Evolutionary conservation across 2,329 filamentous ascomycete species (phyloP), one percentile per base, ranked within the genome.

Genomic region (Fusarium decemcellulare): DNA sequence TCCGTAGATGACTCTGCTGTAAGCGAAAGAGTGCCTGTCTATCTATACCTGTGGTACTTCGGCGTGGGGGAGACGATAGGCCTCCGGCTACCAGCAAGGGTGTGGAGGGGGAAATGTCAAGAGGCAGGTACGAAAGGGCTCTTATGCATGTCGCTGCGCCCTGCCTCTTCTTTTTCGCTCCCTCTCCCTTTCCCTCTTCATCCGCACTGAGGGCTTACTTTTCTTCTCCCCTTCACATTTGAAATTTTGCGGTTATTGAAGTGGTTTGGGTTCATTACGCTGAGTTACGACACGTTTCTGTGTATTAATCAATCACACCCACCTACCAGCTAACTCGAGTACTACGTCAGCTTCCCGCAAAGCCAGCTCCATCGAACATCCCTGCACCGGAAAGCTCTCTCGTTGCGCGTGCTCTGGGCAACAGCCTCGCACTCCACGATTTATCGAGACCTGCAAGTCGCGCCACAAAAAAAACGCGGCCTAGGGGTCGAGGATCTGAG

Each of bases 391-490:
- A 48, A 55, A 43, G 40, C 57, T 47, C 23, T 55, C 42, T 30
- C 32, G 23, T 30, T 48, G 50, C 50, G 14, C 16, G 50, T 63
- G 58, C 60, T 39, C 67, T 43, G 44, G 43, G 44, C 42, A 37
- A 67, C 58, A 58, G 55, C 60, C 63, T 70, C 56, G 42, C 53
- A 23, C 53, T 61, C 52, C 37, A 57, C 59, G 44, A 57, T 61
- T 57, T 27, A 34, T 36, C 32, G 54, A 34, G 40, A 60, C 42
- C 50, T 52, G 43, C 51, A 55, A 37, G 55, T 61, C 63, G 63
- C 63, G 55, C 67, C 67, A 70, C 67, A 70, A 67, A 70, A 70
- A 46, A 68, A 56, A 63, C 44, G 67, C 70, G 59, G 54, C 37
- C 51, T 42, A 5, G 23, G 23, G 23, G 23, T 23, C 23, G 23